Evolutionary conservation across 768 basidiomycete species (phyloP), one percentile per base, ranked within the genome.

Genomic region (Neoboletus brunneissimus): DNA sequence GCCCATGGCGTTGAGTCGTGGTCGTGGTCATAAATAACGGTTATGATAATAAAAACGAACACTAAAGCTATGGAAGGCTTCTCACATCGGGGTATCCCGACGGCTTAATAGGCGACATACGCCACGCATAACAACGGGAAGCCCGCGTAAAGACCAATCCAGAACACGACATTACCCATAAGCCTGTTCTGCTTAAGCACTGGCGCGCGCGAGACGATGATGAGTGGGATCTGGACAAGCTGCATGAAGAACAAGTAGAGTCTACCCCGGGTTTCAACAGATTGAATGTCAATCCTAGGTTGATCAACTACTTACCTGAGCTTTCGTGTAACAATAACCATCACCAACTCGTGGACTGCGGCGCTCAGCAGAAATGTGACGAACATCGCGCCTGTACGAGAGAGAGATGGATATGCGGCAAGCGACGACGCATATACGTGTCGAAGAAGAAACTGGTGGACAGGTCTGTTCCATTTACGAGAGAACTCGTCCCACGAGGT

Each of bases 401-500:
- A 89, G 50, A 97, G 73, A 56, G 83, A 80, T 6, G 68, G 68
- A 70, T 91, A 89, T 51, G 85, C 82, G 44, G 82, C 76, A 54
- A 96, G 91, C 8, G 91, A 85, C 11, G 94, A 89, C 3, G 94
- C 88, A 64, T 99, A 99, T 32, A 99, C 94, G 68, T 99, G 97
- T 12, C 93, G 86, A 18, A 98, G 81, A 38, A 99, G 83, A 81
- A 92, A 92, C n/a, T 81, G 80, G 62, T 98, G 88, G 32, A 98
- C 96, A 12, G 96, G 96, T 61, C 91, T 94, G 75, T 98, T 98
- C 96, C 97, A 98, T 75, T 96, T 95, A 43, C 97, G 86, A 4
- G 95, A 91, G 71, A 96, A 98, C 72, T 98, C 93, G 63, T 98
- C 96, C 91, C 90, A 94, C 2, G 93, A 91, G 0, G 89, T 93